Percentiles rank a stretch among this genome's conserved stretches.
Conservation (phyloP, 495 filamentous ascomycete genomes). For the Aspergillus heteromorphus region DNA sequence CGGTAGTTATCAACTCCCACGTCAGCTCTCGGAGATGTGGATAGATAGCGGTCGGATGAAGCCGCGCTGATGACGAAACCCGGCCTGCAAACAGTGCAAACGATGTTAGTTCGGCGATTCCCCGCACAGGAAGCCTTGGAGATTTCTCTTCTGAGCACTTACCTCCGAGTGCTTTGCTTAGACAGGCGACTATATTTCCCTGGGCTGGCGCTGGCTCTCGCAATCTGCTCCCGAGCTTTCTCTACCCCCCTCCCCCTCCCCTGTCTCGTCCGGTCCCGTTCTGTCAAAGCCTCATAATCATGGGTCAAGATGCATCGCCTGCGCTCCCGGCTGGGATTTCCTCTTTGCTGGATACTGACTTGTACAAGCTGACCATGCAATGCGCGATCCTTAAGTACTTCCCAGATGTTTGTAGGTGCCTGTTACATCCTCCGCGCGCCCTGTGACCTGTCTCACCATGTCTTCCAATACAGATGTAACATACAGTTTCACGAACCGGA, state of each 20-base stretch:
- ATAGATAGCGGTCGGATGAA: no score
- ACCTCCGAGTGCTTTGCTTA: not conserved
- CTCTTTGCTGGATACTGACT: conserved; percentile 92
- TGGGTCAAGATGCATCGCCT: conserved; percentile 28
- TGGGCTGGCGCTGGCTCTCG: not conserved
- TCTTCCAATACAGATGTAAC: conserved; percentile 56
- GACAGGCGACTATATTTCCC: not conserved
- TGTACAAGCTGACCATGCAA: conserved; percentile 99
- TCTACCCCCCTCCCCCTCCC: no score
- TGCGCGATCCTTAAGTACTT: conserved; percentile 90
- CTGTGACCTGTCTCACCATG: not conserved
- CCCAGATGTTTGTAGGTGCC: conserved; percentile 61
- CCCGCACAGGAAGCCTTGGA: conserved; percentile 12
- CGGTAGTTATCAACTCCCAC: no score
- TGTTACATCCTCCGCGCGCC: not conserved
- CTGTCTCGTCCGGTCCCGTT: not conserved
- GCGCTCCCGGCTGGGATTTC: conserved; percentile 62
- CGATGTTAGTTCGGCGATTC: conserved; percentile 9
- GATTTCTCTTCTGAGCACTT: conserved; percentile 5
- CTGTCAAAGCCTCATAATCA: conserved; percentile 12
- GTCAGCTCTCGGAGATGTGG: no score
- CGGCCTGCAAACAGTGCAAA: conserved; percentile 32
- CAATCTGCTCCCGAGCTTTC: not conserved
- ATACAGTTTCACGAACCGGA: conserved; percentile 92
- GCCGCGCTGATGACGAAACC: conserved; percentile 1